Evolutionary conservation across 2,329 filamentous ascomycete genomes (phyloP).

Genomic region (Ustulina deusta): DNA sequence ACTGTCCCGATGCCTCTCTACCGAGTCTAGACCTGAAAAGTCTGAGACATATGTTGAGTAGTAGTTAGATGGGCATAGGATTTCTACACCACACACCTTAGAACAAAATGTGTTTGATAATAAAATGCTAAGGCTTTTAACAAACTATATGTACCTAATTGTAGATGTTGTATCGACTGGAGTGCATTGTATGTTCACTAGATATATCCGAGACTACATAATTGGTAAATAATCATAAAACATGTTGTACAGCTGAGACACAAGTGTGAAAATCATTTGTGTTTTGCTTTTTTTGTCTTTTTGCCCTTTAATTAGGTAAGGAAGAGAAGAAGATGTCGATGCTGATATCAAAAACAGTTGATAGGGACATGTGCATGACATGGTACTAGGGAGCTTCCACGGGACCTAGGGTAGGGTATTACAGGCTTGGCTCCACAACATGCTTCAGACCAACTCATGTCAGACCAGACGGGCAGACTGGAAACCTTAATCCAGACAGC

Average conservation of each 20-base stretch:
- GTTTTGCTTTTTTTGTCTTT: not conserved
- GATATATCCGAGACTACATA: not conserved
- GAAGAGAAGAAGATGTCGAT: constrained; percentile 23
- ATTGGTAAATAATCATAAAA: constrained; percentile 19
- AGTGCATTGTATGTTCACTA: not conserved
- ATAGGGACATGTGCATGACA: not conserved
- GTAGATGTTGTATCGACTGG: no score
- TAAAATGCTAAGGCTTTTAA: no score
- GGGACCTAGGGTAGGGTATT: not conserved
- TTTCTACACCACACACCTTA: not conserved
- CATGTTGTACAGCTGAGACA: constrained; percentile 11
- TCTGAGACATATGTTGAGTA: not conserved
- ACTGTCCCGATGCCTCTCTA: not conserved
- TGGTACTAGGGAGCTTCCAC: no score
- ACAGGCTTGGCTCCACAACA: constrained; percentile 14
- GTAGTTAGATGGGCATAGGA: not conserved
- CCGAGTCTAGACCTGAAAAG: not conserved
- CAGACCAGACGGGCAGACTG: constrained; percentile 9
- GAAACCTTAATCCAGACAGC: constrained; percentile 16
- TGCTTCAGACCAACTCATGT: constrained; percentile 23
- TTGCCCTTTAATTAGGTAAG: constrained; percentile 22
- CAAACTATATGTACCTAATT: no score
- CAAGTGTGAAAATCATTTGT: not conserved
- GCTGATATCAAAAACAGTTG: constrained; percentile 30
- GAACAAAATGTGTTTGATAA: no score